Conservation (phyloP, 2,329 filamentous ascomycete species). For the Colletotrichum sp. region DNA sequence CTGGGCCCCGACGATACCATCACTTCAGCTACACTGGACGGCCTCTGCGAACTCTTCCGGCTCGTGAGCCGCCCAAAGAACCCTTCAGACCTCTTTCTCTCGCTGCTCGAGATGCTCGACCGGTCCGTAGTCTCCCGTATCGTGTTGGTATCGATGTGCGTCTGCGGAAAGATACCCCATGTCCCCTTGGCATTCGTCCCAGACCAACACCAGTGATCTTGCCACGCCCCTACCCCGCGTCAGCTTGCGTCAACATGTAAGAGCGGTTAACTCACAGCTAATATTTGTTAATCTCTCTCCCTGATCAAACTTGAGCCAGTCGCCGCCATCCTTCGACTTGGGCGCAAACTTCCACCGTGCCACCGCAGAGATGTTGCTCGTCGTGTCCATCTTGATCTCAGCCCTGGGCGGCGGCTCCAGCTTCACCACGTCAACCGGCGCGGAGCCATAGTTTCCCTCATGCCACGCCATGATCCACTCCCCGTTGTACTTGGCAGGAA, state of each 20-base stretch:
- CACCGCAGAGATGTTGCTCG: constrained; percentile 52
- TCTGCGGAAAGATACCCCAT: constrained; percentile 58
- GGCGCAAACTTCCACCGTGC: constrained; percentile 60
- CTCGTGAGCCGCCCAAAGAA: constrained; percentile 40
- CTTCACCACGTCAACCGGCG: constrained; percentile 53
- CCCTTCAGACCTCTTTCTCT: constrained; percentile 37
- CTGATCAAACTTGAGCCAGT: constrained; percentile 68
- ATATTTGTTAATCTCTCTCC: constrained; percentile 72
- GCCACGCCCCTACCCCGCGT: constrained; percentile 41
- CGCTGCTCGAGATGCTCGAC: constrained; percentile 36
- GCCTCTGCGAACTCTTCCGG: constrained; percentile 32
- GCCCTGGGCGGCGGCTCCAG: constrained; percentile 51
- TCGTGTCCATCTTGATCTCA: constrained; percentile 51
- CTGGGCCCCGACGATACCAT: constrained; percentile 1
- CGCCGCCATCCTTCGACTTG: constrained; percentile 42
- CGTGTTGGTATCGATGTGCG: constrained; percentile 51
- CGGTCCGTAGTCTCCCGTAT: constrained; percentile 41
- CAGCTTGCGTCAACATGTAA: background rate
- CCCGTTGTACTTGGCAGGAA: constrained; percentile 55
- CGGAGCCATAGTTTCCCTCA: constrained; percentile 54
- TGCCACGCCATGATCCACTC: constrained; percentile 66
- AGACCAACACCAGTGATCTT: constrained; percentile 62
- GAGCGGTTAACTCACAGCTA: constrained; percentile 48
- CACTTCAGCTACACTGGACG: constrained; percentile 34
- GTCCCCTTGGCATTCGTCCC: constrained; percentile 58